phyloP scores from a whole-genome alignment of 306 rosid species.

The Acacia confusa region DNA sequence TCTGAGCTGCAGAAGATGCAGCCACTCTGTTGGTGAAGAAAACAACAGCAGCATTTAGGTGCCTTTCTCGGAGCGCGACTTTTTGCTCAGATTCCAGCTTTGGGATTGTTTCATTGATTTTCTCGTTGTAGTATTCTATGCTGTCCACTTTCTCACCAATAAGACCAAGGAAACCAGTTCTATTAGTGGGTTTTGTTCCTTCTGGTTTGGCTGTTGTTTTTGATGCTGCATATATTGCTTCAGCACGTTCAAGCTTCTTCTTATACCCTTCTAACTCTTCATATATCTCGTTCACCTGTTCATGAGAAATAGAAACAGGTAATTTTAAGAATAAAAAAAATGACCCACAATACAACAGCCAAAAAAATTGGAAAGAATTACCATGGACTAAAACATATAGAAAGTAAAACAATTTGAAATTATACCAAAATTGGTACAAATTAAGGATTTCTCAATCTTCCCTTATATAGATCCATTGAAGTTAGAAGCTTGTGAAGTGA shows the following conservation, averaged over 20 bases:
- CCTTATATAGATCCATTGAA: background rate
- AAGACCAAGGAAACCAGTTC: slow-evolving; percentile 76
- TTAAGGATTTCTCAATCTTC: background rate
- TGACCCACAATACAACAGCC: background rate
- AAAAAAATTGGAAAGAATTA: background rate
- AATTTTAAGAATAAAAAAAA: background rate
- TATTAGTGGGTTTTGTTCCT: slow-evolving; percentile 76
- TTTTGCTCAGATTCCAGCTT: slow-evolving; percentile 85
- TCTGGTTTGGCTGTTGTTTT: slow-evolving; percentile 64
- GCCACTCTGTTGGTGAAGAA: slow-evolving; percentile 65
- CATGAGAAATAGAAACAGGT: background rate
- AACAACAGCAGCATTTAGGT: slow-evolving; percentile 71
- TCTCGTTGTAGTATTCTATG: slow-evolving; percentile 61
- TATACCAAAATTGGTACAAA: background rate
- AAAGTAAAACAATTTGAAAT: background rate
- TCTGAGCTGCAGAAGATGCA: slow-evolving; percentile 93
- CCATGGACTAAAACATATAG: background rate
- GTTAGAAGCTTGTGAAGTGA: background rate
- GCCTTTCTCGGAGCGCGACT: slow-evolving; percentile 77
- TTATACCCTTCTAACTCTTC: slow-evolving; percentile 59
- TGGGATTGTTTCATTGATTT: slow-evolving; percentile 51
- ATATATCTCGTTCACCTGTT: slow-evolving; percentile 74
- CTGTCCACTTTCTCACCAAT: slow-evolving; percentile 79
- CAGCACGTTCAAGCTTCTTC: slow-evolving; percentile 81
- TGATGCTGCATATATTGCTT: slow-evolving; percentile 58